phyloP scores from a whole-genome alignment of 371 early-diverging fungal genomes.

The Mucor piriformis region DNA sequence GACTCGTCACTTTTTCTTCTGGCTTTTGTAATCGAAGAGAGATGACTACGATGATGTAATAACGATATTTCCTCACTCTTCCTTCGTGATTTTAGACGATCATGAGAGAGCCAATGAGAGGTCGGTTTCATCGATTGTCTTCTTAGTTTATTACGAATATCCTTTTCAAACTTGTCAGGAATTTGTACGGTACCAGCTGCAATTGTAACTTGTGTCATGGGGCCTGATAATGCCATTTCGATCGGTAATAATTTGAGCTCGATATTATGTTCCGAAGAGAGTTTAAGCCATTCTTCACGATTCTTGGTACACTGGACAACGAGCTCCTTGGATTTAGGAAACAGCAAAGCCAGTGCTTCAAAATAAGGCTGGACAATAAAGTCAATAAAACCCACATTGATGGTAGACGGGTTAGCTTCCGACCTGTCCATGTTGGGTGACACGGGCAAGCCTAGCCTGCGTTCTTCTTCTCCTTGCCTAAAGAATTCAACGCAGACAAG shows the following conservation, averaged over 20 bases:
- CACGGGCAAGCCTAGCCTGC: conserved; percentile 64
- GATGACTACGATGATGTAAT: not conserved
- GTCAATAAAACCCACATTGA: conserved; percentile 81
- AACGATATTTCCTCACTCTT: conserved; percentile 14
- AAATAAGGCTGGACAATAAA: conserved; percentile 88
- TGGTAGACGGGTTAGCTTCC: conserved; percentile 68
- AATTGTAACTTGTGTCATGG: conserved; percentile 28
- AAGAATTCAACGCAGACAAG: conserved; percentile 85
- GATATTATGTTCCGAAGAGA: conserved; percentile 10
- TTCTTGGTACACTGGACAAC: conserved; percentile 31
- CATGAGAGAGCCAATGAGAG: not conserved
- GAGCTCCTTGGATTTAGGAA: conserved; percentile 56
- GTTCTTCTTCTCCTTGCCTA: conserved; percentile 85
- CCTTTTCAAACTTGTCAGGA: conserved; percentile 20
- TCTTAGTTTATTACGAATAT: not conserved
- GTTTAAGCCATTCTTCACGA: conserved; percentile 41
- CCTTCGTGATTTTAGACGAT: conserved; percentile 1
- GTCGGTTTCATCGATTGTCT: not conserved
- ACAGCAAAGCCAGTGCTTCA: conserved; percentile 68
- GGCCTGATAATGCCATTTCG: not conserved
- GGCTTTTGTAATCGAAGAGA: not conserved
- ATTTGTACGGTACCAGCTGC: conserved; percentile 41
- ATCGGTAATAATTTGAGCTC: conserved; percentile 8
- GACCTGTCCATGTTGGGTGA: conserved; percentile 86
- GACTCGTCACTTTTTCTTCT: conserved; percentile 19